These are phyloP conservation scores for Aspergillus arachidicola DNA, from an alignment of 2,329 filamentous ascomycete genomes.

Conservation along the genomic window DNA sequence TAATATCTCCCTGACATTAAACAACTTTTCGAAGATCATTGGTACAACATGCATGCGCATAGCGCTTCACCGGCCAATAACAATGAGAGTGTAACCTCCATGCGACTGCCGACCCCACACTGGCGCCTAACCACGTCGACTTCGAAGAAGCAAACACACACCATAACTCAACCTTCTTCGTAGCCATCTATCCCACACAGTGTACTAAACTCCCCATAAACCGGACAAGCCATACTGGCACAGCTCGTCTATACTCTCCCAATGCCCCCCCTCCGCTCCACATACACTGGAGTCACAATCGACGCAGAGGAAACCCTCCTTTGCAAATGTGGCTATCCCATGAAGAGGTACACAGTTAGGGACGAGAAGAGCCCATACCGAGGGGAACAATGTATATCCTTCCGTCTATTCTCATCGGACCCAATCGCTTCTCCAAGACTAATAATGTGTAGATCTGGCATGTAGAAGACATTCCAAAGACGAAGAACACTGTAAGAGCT, in stretches of 20 bases:
- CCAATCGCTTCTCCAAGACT: background rate
- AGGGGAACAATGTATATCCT: background rate
- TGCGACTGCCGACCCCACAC: background rate
- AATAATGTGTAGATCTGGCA: background rate
- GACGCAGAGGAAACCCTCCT: background rate
- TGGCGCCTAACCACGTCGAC: background rate
- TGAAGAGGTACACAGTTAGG: background rate
- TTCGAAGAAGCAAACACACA: background rate
- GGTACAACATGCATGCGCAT: background rate
- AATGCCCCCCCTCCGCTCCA: background rate
- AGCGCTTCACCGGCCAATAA: background rate
- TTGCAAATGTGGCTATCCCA: background rate
- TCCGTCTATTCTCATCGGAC: background rate
- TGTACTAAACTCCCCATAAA: background rate
- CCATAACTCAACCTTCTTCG: background rate
- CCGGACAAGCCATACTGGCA: too few species aligned
- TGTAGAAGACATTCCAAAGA: background rate
- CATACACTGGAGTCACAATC: background rate
- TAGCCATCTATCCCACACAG: background rate
- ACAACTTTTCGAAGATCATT: slow-evolving; percentile 17
- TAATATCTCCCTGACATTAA: slow-evolving; percentile 26
- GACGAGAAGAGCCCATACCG: background rate
- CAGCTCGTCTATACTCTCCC: background rate
- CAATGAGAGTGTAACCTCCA: background rate
- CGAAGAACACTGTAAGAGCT: background rate